These are phyloP conservation scores for Xylaria sp. DNA, from an alignment of 2,329 filamentous ascomycete species.

Conservation along the genomic window DNA sequence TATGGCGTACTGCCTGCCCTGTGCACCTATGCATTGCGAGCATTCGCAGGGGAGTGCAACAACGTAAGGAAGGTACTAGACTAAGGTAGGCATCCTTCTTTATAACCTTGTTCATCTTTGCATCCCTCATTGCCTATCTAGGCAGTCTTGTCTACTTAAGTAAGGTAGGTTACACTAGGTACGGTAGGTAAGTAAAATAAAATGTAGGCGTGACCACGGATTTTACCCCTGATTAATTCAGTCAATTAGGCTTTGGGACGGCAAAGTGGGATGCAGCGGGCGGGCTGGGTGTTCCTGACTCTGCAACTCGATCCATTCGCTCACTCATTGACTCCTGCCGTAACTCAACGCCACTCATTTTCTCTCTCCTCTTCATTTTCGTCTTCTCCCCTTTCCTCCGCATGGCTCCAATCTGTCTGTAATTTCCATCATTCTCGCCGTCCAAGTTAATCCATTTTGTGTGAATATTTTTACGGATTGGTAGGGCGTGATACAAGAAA, in stretches of 20 bases:
- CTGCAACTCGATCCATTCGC: constrained; percentile 11
- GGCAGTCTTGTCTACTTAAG: not conserved
- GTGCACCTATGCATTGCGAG: not conserved
- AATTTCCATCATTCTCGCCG: not conserved
- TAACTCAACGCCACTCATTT: constrained; percentile 10
- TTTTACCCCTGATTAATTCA: constrained; percentile 30
- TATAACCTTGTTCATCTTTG: not conserved
- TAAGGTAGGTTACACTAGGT: constrained; percentile 1
- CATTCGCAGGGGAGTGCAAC: constrained; percentile 4
- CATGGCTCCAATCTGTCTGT: not conserved
- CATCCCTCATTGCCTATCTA: constrained; percentile 12
- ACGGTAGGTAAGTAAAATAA: constrained; percentile 1
- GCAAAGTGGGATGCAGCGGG: constrained; percentile 21
- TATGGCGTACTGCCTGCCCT: no score
- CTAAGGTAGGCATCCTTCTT: not conserved
- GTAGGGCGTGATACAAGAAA: not conserved
- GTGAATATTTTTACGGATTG: constrained; percentile 4
- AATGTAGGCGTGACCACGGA: constrained; percentile 14
- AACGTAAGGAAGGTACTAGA: not conserved
- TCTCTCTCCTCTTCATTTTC: constrained; percentile 4
- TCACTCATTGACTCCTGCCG: constrained; percentile 21
- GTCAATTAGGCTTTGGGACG: constrained; percentile 23
- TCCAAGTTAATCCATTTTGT: not conserved
- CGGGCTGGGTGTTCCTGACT: constrained; percentile 17
- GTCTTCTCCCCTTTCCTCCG: not conserved